Evolutionary conservation across 352 stramenopile genomes (phyloP).

Genomic region (Pythium folliculosum): DNA sequence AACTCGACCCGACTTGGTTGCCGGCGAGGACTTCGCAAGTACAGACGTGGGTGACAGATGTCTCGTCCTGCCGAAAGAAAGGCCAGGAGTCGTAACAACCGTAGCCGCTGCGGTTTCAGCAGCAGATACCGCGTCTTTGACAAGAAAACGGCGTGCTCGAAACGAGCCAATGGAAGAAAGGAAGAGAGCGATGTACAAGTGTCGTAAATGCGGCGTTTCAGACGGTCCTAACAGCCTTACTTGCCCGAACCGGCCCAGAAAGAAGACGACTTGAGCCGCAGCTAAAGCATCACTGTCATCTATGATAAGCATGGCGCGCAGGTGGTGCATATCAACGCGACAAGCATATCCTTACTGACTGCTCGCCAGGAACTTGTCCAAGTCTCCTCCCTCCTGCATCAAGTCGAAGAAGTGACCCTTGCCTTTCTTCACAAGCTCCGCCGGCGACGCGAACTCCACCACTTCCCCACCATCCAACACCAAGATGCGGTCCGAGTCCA

Average conservation of each 20-base stretch:
- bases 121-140: background rate
- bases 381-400: conserved; percentile 39
- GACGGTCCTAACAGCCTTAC: conserved; percentile 59
- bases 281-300: background rate
- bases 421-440: conserved; percentile 47
- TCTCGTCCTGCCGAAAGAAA: too few species aligned
- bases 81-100: too few species aligned
- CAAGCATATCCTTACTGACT: background rate
- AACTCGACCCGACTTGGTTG: conserved; percentile 32
- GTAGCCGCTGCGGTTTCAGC: too few species aligned
- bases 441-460: conserved; percentile 82
- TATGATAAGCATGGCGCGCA: background rate
- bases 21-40: conserved; percentile 28
- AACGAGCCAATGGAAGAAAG: conserved; percentile 35
- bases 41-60: too few species aligned
- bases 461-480: conserved; percentile 61
- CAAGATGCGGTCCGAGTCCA: conserved; percentile 6
- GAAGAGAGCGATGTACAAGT: conserved; percentile 57
- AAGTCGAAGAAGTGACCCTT: conserved; percentile 49
- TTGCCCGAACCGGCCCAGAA: conserved; percentile 39
- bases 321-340: background rate
- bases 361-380: conserved; percentile 28
- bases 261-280: background rate
- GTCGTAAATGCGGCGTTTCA: conserved; percentile 45
- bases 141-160: conserved; percentile 37